Base-by-base conservation (phyloP, 2,329 filamentous ascomycete genomes). In the Botrytis fragariae region DNA sequence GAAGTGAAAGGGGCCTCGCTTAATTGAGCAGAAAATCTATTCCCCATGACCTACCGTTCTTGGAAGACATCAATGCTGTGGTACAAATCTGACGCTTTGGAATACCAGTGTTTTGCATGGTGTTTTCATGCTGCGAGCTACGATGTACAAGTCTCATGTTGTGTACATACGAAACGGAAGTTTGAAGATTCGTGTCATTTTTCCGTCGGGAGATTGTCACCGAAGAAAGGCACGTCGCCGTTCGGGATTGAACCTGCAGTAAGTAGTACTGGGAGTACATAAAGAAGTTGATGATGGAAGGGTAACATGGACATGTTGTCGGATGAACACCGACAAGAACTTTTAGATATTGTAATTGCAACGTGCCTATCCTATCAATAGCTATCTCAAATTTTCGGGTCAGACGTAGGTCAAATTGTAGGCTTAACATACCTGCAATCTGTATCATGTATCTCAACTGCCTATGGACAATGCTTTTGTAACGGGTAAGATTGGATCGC, bases 1-100 rank as follows among this genome's bases (percentile, higher is more conserved):
- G 48, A 37, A 39, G 7, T 57, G 64, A 68, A 68, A 68, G 64
- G 64, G 65, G 65, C 10, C 65, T 69, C 65, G 65, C 65, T 69
- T 69, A 69, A 44, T 68, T 39, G 45, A 48, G 51, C n/a, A 67
- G 16, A 6, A 35, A 39, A 44, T 22, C 18, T 12, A 32, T 32
- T 57, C 25, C 48, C 12, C 18, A 69, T 35, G 37, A 44, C 42
- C 65, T 32, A 37, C n/a, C 35, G 20, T 57, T 57, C 25, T 25
- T 12, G 22, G 37, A 32, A n/a, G 4, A 68, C 32, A n/a, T 32
- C 37, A 22, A 68, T 42, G 25, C 3, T 62, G 35, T 35, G 42
- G 22, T 37, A 42, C 32, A 7, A 14, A 59, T 1, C 37, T 35
- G 57, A 25, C 20, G 32, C 32, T 25, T 60, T 35, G 4, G 4